Evolutionary conservation across 441 rosid genomes (phyloP), one percentile per base, ranked within the genome.

Genomic region (Hura crepitans): DNA sequence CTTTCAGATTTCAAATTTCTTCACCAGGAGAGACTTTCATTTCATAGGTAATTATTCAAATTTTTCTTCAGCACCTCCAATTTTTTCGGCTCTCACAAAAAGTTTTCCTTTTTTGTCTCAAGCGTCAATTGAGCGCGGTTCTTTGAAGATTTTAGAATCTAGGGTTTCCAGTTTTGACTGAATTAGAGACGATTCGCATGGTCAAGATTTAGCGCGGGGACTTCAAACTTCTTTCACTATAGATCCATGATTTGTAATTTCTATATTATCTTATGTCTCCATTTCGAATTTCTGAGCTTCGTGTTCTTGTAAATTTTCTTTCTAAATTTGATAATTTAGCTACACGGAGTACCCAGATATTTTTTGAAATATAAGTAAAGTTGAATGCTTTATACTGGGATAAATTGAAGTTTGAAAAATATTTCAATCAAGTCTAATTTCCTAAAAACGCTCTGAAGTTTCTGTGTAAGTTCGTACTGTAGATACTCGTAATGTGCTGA

Each of bases 201-300:
- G 33, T 70, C 37, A 37, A 57, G 18, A 53, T 70, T 63, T 80
- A 79, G 74, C 61, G n/a, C 31, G 6, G 50, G 76, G 13, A 28
- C 65, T 68, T 31, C 39, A 37, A 50, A 61, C 37, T 23, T 67
- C 47, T 33, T 43, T 25, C 69, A 67, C 77, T 76, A 69, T 72
- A 72, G 86, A 80, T 83, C 82, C 78, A 77, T 65, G 67, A 76
- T 80, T 64, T 67, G 75, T 18, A 57, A 39, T 71, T n/a, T 25
- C 47, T 50, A 35, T 15, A 15, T 57, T 28, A 20, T 27, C 37
- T 56, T 61, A 42, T 61, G 49, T 61, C 46, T 78, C 55, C 10
- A 4, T 72, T 51, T 72, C 75, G 46, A 31, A 68, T 42, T 64
- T 62, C 27, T 74, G 53, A 64, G 66, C 45, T 23, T 45, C 64